These are phyloP conservation scores for Dioscorea cayenensis DNA, from an alignment of 116 monocot species.

Conservation along the genomic window DNA sequence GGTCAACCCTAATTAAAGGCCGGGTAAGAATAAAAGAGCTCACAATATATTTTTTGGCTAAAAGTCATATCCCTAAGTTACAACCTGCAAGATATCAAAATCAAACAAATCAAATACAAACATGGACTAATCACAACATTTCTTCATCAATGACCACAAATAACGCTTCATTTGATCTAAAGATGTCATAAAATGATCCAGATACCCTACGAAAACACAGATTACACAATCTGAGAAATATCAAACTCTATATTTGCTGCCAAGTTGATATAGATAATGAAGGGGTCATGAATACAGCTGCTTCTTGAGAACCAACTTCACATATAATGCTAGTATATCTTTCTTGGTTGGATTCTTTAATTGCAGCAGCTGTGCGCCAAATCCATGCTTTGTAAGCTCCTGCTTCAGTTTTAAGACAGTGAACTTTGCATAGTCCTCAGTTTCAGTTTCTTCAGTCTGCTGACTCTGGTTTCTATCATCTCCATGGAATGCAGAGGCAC, in stretches of 20 bases:
- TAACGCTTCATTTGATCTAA: too few species aligned
- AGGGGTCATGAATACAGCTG: conserved; percentile 2
- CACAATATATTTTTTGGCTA: too few species aligned
- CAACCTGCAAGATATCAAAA: too few species aligned
- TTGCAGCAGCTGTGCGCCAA: conserved; percentile 72
- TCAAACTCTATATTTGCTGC: neutral
- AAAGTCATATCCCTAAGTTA: too few species aligned
- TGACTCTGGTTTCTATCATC: conserved; percentile 34
- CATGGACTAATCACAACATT: too few species aligned
- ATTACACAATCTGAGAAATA: neutral
- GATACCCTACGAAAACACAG: too few species aligned
- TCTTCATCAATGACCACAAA: too few species aligned
- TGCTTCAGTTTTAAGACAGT: conserved; percentile 71
- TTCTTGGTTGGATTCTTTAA: conserved; percentile 79
- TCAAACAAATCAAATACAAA: too few species aligned
- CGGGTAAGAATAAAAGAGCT: too few species aligned
- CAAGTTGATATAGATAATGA: neutral
- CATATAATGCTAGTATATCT: conserved; percentile 69
- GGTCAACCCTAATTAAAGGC: too few species aligned
- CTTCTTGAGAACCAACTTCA: conserved; percentile 64
- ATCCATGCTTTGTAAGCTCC: conserved; percentile 80
- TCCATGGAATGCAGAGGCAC: conserved; percentile 57
- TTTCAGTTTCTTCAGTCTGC: conserved; percentile 21
- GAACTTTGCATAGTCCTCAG: conserved; percentile 62
- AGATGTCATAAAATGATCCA: too few species aligned